phyloP scores from a whole-genome alignment of 1,284 basidiomycete genomes.

The Tilletiaria anomala region DNA sequence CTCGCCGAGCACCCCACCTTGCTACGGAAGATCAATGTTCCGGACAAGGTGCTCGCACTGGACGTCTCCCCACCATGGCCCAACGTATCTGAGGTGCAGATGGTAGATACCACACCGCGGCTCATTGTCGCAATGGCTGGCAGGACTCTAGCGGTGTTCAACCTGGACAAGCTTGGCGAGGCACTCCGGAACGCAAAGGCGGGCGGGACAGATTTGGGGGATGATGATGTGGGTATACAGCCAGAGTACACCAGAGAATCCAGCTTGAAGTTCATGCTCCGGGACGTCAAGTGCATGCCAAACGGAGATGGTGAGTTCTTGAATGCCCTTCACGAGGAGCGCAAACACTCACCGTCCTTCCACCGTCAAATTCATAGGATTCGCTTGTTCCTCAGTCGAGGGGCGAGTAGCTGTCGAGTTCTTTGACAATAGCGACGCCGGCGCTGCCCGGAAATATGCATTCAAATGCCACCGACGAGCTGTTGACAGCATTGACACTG shows the following conservation, averaged over 20 bases:
- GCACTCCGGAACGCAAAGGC: conserved; percentile 8
- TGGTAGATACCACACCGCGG: conserved; percentile 13
- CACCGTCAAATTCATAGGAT: conserved; percentile 48
- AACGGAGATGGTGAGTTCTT: conserved; percentile 64
- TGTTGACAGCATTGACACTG: conserved; percentile 80
- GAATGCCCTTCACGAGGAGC: not conserved
- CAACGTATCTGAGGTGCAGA: not conserved
- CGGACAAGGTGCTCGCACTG: conserved; percentile 32
- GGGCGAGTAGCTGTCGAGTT: conserved; percentile 95
- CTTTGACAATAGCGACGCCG: conserved; percentile 63
- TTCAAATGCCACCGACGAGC: conserved; percentile 93
- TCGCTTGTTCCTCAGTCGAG: conserved; percentile 83
- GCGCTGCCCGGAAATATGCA: conserved; percentile 78
- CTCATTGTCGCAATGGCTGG: conserved; percentile 28
- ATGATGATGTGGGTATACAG: conserved; percentile 8
- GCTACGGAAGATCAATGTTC: conserved; percentile 14
- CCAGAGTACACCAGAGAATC: conserved; percentile 63
- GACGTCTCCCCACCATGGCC: conserved; percentile 19
- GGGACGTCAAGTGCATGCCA: conserved; percentile 76
- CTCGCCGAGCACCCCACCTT: not conserved
- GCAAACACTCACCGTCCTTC: not conserved
- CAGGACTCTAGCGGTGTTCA: conserved; percentile 21
- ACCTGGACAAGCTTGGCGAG: conserved; percentile 11
- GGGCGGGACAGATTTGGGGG: conserved; percentile 6
- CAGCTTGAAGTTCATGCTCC: conserved; percentile 85